Percentiles rank a stretch among this genome's conserved stretches.
Evolutionary conservation across 108 stramenopile species (phyloP).

Genomic region (Asterionellopsis glacialis): DNA sequence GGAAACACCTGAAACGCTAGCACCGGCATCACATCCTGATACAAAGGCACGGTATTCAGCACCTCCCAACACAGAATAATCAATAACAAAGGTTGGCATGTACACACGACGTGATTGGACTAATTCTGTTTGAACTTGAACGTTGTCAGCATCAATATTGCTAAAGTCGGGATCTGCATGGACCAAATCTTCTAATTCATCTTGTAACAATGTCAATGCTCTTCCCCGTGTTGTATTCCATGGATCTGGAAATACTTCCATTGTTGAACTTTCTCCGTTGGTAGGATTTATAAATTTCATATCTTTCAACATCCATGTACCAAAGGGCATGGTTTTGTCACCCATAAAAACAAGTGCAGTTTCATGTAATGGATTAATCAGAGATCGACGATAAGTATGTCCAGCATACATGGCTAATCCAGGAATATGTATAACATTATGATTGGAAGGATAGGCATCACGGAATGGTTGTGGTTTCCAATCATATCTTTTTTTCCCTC

Average conservation of each 20-base stretch:
- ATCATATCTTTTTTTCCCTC: neutral
- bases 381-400: constrained; percentile 61
- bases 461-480: constrained; percentile 58
- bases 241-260: constrained; percentile 73
- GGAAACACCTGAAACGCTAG: constrained; percentile 60
- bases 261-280: constrained; percentile 11
- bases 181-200: constrained; percentile 56
- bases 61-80: constrained; percentile 61
- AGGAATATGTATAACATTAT: constrained; percentile 54
- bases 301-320: constrained; percentile 65
- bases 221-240: constrained; percentile 75
- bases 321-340: constrained; percentile 63
- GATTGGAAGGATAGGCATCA: constrained; percentile 27
- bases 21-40: constrained; percentile 63
- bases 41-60: constrained; percentile 67
- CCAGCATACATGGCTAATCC: constrained; percentile 76
- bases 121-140: constrained; percentile 59
- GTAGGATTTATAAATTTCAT: constrained; percentile 32
- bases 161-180: constrained; percentile 36
- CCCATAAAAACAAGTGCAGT: constrained; percentile 73
- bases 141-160: constrained; percentile 16
- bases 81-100: constrained; percentile 76
- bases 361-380: constrained; percentile 75
- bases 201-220: constrained; percentile 47
- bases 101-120: constrained; percentile 59